Evolutionary conservation across 345 rosid species (phyloP).

Genomic region (Aegle marmelos): DNA sequence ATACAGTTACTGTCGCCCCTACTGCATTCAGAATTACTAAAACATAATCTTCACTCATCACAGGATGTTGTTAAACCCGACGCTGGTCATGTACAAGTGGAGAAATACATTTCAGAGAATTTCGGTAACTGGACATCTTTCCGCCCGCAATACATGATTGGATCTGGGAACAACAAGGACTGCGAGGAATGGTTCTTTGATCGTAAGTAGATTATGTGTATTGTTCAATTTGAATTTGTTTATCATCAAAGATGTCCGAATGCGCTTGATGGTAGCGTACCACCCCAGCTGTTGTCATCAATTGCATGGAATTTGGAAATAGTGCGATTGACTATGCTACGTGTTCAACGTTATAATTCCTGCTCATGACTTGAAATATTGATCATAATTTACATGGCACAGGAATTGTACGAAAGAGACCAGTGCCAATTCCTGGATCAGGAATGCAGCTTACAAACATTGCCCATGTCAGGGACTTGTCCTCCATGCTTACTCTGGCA

Average conservation of each 20-base stretch:
- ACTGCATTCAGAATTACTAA: conserved; percentile 6
- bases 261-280: too few relatives aligned
- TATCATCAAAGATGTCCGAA: not conserved
- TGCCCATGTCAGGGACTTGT: conserved; percentile 74
- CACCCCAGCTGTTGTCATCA: too few relatives aligned
- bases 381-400: not conserved
- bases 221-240: not conserved
- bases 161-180: conserved; percentile 98
- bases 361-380: not conserved
- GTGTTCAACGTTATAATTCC: not conserved
- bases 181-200: conserved; percentile 99
- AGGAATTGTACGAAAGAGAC: conserved; percentile 89
- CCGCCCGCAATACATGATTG: conserved; percentile 95
- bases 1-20: not conserved
- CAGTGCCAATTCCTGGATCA: conserved; percentile 89
- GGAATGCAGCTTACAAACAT: conserved; percentile 93
- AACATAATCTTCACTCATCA: conserved; percentile 7
- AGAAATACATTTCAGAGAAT: conserved; percentile 71
- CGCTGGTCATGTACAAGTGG: conserved; percentile 88
- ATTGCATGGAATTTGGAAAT: not conserved
- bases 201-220: conserved; percentile 38
- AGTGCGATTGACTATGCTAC: not conserved
- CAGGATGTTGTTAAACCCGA: conserved; percentile 83
- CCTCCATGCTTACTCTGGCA: conserved; percentile 82
- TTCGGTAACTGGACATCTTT: conserved; percentile 64